phyloP scores from a whole-genome alignment of 2,329 filamentous ascomycete species.

The Colletotrichum ledebouriae region DNA sequence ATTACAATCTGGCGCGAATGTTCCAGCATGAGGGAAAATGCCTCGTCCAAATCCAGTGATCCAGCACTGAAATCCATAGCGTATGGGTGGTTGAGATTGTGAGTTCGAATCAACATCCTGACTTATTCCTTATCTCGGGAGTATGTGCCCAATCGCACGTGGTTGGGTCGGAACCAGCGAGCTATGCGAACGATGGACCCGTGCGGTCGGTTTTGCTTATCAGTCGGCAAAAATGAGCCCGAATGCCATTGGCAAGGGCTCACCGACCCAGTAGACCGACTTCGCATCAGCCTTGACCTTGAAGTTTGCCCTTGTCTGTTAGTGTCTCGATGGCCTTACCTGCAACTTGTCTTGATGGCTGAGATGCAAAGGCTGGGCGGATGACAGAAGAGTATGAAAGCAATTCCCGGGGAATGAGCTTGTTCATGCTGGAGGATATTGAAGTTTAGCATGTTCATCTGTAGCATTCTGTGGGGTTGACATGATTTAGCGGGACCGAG shows the following conservation, averaged over 20 bases:
- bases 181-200: constrained; percentile 6
- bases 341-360: constrained; percentile 22
- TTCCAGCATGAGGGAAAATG: background rate
- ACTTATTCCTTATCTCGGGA: constrained; percentile 21
- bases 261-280: background rate
- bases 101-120: background rate
- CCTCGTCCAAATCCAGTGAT: background rate
- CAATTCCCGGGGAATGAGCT: constrained; percentile 17
- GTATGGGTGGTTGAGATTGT: background rate
- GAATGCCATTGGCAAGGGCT: constrained; percentile 21
- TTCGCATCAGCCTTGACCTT: background rate
- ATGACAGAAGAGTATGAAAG: constrained; percentile 24
- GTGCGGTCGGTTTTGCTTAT: constrained; percentile 32
- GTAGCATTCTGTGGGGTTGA: constrained; percentile 27
- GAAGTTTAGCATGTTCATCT: constrained; percentile 12
- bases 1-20: constrained; percentile 5
- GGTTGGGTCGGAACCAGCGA: constrained; percentile 4
- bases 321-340: constrained; percentile 19
- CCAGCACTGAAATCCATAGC: constrained; percentile 2
- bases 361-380: background rate
- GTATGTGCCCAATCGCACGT: constrained; percentile 17
- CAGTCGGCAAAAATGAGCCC: constrained; percentile 8
- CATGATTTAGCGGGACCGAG: constrained; percentile 30
- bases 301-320: background rate
- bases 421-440: constrained; percentile 21